These are phyloP conservation scores for Penicillium italicum DNA, from an alignment of 2,329 filamentous ascomycete species.

Conservation along the genomic window DNA sequence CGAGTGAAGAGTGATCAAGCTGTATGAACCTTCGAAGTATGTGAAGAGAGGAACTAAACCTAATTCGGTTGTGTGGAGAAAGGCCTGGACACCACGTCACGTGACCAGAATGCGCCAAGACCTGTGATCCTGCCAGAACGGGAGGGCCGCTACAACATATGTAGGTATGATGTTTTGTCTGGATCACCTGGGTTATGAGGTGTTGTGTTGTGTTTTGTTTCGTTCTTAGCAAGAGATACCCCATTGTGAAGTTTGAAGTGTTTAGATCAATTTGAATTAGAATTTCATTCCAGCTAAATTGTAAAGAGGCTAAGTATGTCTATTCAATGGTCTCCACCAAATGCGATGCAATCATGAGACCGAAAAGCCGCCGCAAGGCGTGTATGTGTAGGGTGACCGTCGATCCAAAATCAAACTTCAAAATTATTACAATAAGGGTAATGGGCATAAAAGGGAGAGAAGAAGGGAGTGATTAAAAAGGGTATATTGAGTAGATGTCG, in stretches of 20 bases:
- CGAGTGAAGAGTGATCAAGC: no score
- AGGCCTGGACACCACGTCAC: no score
- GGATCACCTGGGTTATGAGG: not conserved
- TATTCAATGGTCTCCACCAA: conserved; percentile 28
- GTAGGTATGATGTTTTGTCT: conserved; percentile 7
- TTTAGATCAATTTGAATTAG: not conserved
- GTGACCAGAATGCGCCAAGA: no score
- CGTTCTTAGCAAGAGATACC: conserved; percentile 12
- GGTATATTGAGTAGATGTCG: conserved; percentile 8
- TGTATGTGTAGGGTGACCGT: conserved; percentile 12
- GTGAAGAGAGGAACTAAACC: no score
- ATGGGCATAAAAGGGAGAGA: conserved; percentile 5
- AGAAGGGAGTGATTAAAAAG: conserved; percentile 5
- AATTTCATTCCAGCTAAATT: not conserved
- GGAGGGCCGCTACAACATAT: no score
- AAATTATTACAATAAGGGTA: conserved; percentile 21
- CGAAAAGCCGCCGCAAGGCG: conserved; percentile 23
- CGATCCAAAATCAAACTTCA: conserved; percentile 12
- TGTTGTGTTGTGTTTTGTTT: not conserved
- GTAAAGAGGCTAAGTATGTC: conserved; percentile 6
- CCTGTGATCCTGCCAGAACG: no score
- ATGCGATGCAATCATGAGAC: conserved; percentile 27
- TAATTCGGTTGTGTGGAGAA: no score
- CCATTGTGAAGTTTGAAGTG: conserved; percentile 1
- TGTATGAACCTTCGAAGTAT: no score